phyloP scores from a whole-genome alignment of 805 yeast species.

The Monosporozyma aerobia region DNA sequence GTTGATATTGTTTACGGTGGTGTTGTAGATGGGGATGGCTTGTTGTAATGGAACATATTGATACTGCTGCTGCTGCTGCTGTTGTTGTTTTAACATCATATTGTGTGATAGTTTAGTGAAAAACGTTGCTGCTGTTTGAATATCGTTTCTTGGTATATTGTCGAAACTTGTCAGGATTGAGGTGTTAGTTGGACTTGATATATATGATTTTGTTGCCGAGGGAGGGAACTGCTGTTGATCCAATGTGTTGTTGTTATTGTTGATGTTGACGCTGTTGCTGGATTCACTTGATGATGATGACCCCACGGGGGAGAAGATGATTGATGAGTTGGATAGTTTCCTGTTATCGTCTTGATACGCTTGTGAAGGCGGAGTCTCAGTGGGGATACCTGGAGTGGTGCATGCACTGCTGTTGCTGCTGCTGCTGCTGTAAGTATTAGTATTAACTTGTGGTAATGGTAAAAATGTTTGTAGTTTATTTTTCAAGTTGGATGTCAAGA shows the following conservation, averaged over 20 bases:
- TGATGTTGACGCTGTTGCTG: background rate
- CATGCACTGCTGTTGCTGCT: background rate
- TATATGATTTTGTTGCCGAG: background rate
- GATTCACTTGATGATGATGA: background rate
- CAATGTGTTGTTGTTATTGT: background rate
- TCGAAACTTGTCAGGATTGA: slow-evolving; percentile 1
- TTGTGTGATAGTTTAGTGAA: slow-evolving; percentile 7
- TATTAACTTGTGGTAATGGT: slow-evolving; percentile 9
- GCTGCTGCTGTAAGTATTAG: background rate
- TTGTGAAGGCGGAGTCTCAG: background rate
- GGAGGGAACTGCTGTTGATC: background rate
- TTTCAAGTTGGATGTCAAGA: slow-evolving; percentile 4
- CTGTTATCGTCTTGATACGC: background rate
- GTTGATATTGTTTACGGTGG: background rate
- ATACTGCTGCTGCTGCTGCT: background rate
- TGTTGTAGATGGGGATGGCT: background rate
- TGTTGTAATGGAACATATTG: background rate
- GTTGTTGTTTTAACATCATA: slow-evolving; percentile 2
- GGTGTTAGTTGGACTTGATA: background rate
- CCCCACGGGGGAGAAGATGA: background rate
- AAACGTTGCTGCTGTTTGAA: slow-evolving; percentile 4
- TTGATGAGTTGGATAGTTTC: background rate
- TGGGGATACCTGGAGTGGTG: background rate
- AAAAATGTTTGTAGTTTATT: slow-evolving; percentile 17
- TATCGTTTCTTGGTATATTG: slow-evolving; percentile 3